Conservation (phyloP, 805 yeast genomes). For the Schizosaccharomyces octosporus region DNA sequence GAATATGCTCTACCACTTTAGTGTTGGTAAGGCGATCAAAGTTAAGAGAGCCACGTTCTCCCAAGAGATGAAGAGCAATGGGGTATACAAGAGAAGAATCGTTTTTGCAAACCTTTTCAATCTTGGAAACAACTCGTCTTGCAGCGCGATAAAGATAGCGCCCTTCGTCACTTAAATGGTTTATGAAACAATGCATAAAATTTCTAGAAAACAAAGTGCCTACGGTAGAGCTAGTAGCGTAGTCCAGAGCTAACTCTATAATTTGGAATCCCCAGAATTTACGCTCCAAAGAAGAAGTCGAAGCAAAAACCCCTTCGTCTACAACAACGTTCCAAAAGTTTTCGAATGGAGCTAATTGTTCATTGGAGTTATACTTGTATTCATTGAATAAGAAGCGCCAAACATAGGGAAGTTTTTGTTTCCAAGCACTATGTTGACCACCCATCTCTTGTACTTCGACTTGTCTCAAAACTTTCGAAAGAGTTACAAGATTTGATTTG, state of each 20-base stretch:
- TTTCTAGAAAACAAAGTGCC: constrained; percentile 18
- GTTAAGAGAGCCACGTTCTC: constrained; percentile 31
- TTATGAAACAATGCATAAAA: constrained; percentile 44
- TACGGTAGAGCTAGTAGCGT: constrained; percentile 9
- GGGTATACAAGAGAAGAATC: constrained; percentile 16
- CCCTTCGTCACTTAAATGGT: constrained; percentile 45
- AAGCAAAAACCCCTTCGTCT: constrained; percentile 58
- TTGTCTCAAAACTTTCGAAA: constrained; percentile 34
- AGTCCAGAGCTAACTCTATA: constrained; percentile 25
- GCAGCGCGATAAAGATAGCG: constrained; percentile 48
- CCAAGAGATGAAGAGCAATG: constrained; percentile 17
- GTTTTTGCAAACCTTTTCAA: constrained; percentile 17
- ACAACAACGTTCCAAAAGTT: constrained; percentile 64
- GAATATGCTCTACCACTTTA: constrained; percentile 29
- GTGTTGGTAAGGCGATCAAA: constrained; percentile 60
- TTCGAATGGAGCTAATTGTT: constrained; percentile 11
- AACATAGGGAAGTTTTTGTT: constrained; percentile 48
- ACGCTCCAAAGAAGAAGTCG: constrained; percentile 58
- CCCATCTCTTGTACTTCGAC: constrained; percentile 11
- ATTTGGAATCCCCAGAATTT: constrained; percentile 71
- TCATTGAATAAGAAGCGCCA: constrained; percentile 39
- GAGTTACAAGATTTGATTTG: constrained; percentile 35
- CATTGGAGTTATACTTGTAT: constrained; percentile 11
- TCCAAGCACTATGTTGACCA: constrained; percentile 41
- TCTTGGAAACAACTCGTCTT: constrained; percentile 19